Base-by-base conservation (phyloP, 1,139 yeast species). In the Nakaseomyces nivariensis region DNA sequence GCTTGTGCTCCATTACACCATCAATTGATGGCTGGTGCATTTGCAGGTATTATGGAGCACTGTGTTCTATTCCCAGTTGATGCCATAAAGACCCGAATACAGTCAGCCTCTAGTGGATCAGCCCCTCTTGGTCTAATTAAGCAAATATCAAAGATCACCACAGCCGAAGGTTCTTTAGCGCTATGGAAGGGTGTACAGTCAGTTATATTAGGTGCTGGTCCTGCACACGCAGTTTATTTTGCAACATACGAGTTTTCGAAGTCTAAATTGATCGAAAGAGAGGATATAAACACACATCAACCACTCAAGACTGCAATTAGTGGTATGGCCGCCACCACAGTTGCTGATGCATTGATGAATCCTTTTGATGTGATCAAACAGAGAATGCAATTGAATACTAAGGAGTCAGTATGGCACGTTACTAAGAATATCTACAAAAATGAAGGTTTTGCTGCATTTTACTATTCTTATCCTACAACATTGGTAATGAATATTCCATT, bases 1-100 rank as follows among this genome's bases (percentile, higher is more conserved):
- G 87, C 84, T 43, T 82, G 82, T 61, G 90, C 97, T 11, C 83
- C 97, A 1, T 70, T 92, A 51, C 67, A 80, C 5, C 89, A 95
- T 8, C 95, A 90, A 65, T 74, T 92, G 56, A 66, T 75, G 13
- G 98, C 98, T 2, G 98, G 98, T 13, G 97, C 97, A 0, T 86
- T 88, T 71, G 98, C 98, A 17, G 98, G 98, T 31, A 87, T 92
- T 54, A 89, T 90, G 95, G 98, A 92, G 67, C 98, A 92, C 67
- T 84, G 96, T 2, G 89, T 92, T 41, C 88, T 92, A 96, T 92
- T 83, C 65, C 98, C 98, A 3, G 80, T 92, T 48, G 98, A 92
- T 67, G 95, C 96, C 24, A 78, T 92, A 60, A 92, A 87, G 73
- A 92, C 98, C 4, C 76, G 99, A 63, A 89, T 92, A 95, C 99